Evolutionary conservation across 1,284 basidiomycete genomes (phyloP).

Genomic region (Sporisorium reilianum): DNA sequence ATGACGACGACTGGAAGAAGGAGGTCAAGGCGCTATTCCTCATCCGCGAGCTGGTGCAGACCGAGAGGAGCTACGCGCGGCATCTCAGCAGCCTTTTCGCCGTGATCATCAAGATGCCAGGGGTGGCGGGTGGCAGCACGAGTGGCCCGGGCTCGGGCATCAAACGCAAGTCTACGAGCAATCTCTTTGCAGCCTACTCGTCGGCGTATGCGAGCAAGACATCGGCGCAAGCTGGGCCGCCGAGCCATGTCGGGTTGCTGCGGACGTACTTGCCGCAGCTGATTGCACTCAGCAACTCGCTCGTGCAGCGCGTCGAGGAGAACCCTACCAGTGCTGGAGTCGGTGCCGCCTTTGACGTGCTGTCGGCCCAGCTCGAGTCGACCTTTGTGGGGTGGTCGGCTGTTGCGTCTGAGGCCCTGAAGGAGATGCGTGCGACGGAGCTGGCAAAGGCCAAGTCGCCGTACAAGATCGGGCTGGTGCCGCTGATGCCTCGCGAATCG

Average conservation of each 20-base stretch:
- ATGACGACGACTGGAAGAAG: slow-evolving; percentile 67
- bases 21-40: slow-evolving; percentile 67
- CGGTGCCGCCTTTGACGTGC: slow-evolving; percentile 55
- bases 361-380: slow-evolving; percentile 59
- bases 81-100: slow-evolving; percentile 60
- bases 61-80: slow-evolving; percentile 64
- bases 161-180: slow-evolving; percentile 41
- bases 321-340: slow-evolving; percentile 65
- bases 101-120: slow-evolving; percentile 50
- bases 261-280: slow-evolving; percentile 62
- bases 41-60: slow-evolving; percentile 66
- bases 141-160: slow-evolving; percentile 11
- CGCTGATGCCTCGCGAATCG: slow-evolving; percentile 37
- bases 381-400: slow-evolving; percentile 63
- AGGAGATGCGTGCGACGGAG: slow-evolving; percentile 48
- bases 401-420: slow-evolving; percentile 32
- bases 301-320: slow-evolving; percentile 62
- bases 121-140: slow-evolving; percentile 10
- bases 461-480: slow-evolving; percentile 55
- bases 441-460: slow-evolving; percentile 53
- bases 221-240: slow-evolving; percentile 14
- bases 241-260: slow-evolving; percentile 56
- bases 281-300: slow-evolving; percentile 63
- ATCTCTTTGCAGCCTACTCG: slow-evolving; percentile 37
- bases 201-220: slow-evolving; percentile 20